Evolutionary conservation across 225 moss, liverwort and hornwort genomes (phyloP), one percentile per base, ranked within the genome.

Genomic region (Lunularia cruciata): DNA sequence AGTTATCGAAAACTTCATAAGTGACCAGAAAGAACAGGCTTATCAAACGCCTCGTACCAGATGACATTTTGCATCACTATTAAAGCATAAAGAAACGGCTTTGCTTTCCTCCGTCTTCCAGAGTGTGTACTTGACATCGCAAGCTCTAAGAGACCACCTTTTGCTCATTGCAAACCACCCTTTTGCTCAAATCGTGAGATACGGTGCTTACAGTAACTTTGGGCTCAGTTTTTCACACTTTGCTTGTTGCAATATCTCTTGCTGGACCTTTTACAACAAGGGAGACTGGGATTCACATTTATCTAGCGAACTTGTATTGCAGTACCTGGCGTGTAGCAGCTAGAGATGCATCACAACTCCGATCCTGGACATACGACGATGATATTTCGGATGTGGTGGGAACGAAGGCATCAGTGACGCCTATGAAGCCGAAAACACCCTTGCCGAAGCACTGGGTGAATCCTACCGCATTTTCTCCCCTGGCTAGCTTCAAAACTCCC

Each of bases 391-490:
- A 80, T 25, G 68, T 76, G 23, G 84, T 79, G 28, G 90, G 90
- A 38, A 81, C 71, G 26, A 88, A 91, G 75, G 75, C 85, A 18
- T 91, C 90, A 31, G 86, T 84, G 28, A 77, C 90, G n/a, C 90
- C 90, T 7, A 82, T 88, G 86, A 84, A 88, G 34, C 88, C 90
- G 4, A 88, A 83, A 74, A 91, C 90, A 33, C 84, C 90, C 22
- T 86, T 84, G 48, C 88, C 90, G 1, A 91, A 88, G 83, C 90
- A 88, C 47, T 91, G 90, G 90, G 88, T 91, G 70, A 88, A 91
- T 74, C 88, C 90, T 25, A 76, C 86, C n/a, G 83, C 86, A 43
- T 87, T 88, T 75, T 90, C 90, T 30, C 90, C 90, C 42, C 80
- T 90, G 72, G 86, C 88, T 15, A 76, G 82, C 32, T 90, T 90